Conservation (phyloP, 371 early-diverging fungal genomes). For the Apophysomyces sp. region DNA sequence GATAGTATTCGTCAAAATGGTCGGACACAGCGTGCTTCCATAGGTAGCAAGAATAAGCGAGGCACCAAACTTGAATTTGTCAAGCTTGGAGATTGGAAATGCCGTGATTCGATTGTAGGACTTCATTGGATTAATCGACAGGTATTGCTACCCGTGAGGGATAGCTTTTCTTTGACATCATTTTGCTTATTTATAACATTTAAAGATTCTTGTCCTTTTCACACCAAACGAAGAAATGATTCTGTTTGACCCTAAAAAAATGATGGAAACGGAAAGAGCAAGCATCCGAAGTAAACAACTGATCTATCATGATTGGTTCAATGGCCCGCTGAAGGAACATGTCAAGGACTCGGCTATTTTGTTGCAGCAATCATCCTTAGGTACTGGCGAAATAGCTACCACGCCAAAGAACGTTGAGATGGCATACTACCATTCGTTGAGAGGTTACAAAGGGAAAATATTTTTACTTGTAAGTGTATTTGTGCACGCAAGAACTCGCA, state of each 20-base stretch:
- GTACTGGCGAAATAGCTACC: slow-evolving; percentile 2
- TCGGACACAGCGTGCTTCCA: not conserved
- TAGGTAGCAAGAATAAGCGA: slow-evolving; percentile 24
- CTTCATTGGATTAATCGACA: slow-evolving; percentile 77
- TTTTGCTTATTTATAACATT: not conserved
- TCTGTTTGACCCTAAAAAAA: slow-evolving; percentile 64
- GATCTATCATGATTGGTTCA: slow-evolving; percentile 70
- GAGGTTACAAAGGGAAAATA: slow-evolving; percentile 57
- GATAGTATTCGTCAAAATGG: slow-evolving; percentile 6
- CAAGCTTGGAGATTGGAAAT: slow-evolving; percentile 61
- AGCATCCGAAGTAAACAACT: slow-evolving; percentile 57
- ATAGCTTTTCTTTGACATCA: too few species aligned
- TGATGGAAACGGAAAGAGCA: slow-evolving; percentile 63
- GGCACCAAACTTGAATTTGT: slow-evolving; percentile 48
- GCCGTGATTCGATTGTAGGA: slow-evolving; percentile 67
- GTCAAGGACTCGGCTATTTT: slow-evolving; percentile 9
- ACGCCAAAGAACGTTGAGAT: slow-evolving; percentile 53
- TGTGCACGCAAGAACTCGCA: too few species aligned
- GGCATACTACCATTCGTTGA: slow-evolving; percentile 71
- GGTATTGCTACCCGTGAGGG: too few species aligned
- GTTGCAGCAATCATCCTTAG: not conserved
- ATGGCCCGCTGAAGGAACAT: slow-evolving; percentile 32
- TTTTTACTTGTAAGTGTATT: slow-evolving; percentile 20
- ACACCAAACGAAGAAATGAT: slow-evolving; percentile 71
- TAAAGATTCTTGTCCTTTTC: slow-evolving; percentile 60